Base-by-base conservation (phyloP, 108 stramenopile species). In the Nitzschia inconspicua region DNA sequence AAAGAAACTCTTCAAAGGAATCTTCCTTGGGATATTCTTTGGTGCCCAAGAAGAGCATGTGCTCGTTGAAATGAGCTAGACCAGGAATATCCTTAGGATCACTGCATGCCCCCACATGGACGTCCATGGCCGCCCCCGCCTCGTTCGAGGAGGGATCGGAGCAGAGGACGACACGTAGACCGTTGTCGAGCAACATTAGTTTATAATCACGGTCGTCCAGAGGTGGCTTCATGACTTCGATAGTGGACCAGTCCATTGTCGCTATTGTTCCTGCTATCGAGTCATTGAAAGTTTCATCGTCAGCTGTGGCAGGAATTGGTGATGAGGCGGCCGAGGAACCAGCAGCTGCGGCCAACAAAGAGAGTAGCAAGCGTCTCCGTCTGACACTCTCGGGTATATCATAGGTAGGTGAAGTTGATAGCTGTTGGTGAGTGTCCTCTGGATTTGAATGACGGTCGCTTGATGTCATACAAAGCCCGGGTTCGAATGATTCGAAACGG, bases 81-180 rank as follows among this genome's bases (percentile, higher is more conserved):
- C 97, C 97, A 39, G 85, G 85, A 41, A 94, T 50, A 31, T 86
- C 89, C 3, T 56, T 57, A 1, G 97, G 97, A 68, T 97, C 95
- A 23, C 79, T 76, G 44, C 76, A 78, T 16, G 88, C 84, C 3
- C 92, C 97, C 6, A 94, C 95, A 57, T 95, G 92, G 18, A 96
- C 94, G 67, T 88, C 79, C 86, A 96, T 86, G 7, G 88, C 86
- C 11, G 84, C 95, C 1, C 93, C 86, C 1, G 86, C 86, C 31
- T 82, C 70, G 19, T 84, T 93, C 31, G 92, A 73, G 24, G 75
- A 41, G 0, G 89, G 78, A 66, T 97, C 97, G n/a, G 82, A 85
- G 43, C 93, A 87, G 30, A 96, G 41, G 7, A 96, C 19, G 3
- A 87, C 82, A 27, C 75, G 65, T 10, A 95, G 51, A 0, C 86